phyloP scores from a whole-genome alignment of 768 basidiomycete genomes.

The Boletus speciosus region DNA sequence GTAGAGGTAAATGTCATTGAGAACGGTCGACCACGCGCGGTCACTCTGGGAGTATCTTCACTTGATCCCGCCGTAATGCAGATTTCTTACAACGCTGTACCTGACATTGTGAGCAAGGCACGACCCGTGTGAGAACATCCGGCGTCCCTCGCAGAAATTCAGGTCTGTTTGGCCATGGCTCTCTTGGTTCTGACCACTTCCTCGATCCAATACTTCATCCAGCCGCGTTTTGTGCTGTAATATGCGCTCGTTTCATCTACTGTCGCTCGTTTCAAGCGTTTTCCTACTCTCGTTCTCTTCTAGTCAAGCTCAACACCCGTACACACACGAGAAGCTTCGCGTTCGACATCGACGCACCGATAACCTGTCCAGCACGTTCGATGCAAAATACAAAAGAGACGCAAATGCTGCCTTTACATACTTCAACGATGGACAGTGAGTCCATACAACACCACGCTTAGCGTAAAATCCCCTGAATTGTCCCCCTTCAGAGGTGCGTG shows the following conservation, averaged over 20 bases:
- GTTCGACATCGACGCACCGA: slow-evolving; percentile 7
- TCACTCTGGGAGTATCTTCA: neutral
- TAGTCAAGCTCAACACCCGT: slow-evolving; percentile 6
- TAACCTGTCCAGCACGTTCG: neutral
- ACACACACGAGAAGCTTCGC: slow-evolving; percentile 10
- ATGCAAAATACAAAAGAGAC: slow-evolving; percentile 17
- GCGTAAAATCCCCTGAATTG: neutral
- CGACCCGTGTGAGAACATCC: too few relatives aligned
- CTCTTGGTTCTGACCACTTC: neutral
- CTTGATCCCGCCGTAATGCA: neutral
- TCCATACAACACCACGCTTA: neutral
- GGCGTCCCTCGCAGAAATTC: too few relatives aligned
- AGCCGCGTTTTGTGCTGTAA: slow-evolving; percentile 10
- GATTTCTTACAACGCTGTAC: neutral
- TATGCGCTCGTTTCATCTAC: slow-evolving; percentile 28
- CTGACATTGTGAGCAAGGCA: neutral
- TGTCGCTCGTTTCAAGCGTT: slow-evolving; percentile 23
- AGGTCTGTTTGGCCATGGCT: neutral
- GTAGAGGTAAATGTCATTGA: neutral
- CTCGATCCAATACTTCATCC: neutral
- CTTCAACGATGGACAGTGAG: slow-evolving; percentile 27
- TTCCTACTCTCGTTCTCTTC: slow-evolving; percentile 13
- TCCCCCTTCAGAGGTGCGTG: slow-evolving; percentile 41
- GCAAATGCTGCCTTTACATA: slow-evolving; percentile 24
- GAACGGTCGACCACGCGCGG: too few relatives aligned